Evolutionary conservation across 2,329 filamentous ascomycete genomes (phyloP), one percentile per base, ranked within the genome.

Genomic region (Aspergillus neotritici): DNA sequence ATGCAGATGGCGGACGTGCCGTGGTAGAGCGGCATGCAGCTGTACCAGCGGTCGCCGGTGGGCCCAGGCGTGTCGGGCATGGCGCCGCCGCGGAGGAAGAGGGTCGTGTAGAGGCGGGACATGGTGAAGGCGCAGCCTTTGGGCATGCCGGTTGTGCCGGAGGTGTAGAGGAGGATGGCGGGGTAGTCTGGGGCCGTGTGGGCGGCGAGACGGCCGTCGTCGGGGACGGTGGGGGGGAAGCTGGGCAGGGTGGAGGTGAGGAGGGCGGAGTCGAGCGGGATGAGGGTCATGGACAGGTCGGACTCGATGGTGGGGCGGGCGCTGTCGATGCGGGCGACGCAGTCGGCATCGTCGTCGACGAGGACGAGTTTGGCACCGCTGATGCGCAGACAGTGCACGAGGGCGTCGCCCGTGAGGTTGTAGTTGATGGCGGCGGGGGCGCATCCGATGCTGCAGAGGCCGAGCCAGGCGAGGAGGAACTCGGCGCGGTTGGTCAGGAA

Each of bases 11-110:
- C 77, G 5, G 84, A 85, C 0, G 86, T 89, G 11, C 84, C 84
- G 61, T 90, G 86, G 58, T 88, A 89, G 28, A 87, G 68, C 0
- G 79, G 85, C 84, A 89, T 89, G 63, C 83, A 86, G 57, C 81
- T 77, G 58, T 88, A 89, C 76, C 82, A 87, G 17, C 82, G 70
- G 59, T 87, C 81, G 1, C 63, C 61, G 7, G 43, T 52, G 1
- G 61, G 58, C 2, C 62, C 61, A 1, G 46, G 51, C 7, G 43
- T 55, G 29, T 65, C 60, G 7, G 47, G 41, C 37, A 65, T 53
- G 5, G 58, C 51, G 13, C 66, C 59, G 5, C 45, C 36, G 2
- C 71, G 66, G 1, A 67, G 53, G 10, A 54, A 53, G 2, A 67
- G 63, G 7, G 71, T 51, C 0, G 52, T 56, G 37, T 70, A 69